Evolutionary conservation across 352 stramenopile species (phyloP).

Genomic region (Discostella stelligera): DNA sequence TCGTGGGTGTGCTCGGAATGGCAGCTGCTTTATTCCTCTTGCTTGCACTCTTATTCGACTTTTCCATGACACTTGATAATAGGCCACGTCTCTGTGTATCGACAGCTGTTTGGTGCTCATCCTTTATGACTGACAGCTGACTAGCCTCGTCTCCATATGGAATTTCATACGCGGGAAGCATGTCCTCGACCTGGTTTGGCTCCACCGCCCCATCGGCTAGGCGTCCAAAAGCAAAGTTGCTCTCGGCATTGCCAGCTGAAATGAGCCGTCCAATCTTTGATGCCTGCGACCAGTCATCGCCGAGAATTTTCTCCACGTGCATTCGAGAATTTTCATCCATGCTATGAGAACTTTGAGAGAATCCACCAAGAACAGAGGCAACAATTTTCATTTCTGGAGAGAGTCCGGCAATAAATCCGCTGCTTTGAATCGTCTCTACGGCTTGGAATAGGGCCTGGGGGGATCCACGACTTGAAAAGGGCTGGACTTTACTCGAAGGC

Average conservation of each 20-base stretch:
- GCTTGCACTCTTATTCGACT: slow-evolving; percentile 35
- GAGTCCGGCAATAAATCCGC: background rate
- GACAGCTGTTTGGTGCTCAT: background rate
- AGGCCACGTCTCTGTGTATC: slow-evolving; percentile 1
- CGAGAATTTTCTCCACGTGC: slow-evolving; percentile 64
- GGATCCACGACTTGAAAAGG: slow-evolving; percentile 7
- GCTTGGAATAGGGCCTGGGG: slow-evolving; percentile 5
- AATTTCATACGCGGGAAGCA: slow-evolving; percentile 21
- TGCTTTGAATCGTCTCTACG: slow-evolving; percentile 24
- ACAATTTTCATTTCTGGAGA: slow-evolving; percentile 30
- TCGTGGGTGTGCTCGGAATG: slow-evolving; percentile 26
- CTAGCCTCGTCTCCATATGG: slow-evolving; percentile 25
- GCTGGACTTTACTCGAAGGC: slow-evolving; percentile 1
- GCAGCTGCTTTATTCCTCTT: slow-evolving; percentile 24
- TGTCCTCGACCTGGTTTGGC: background rate
- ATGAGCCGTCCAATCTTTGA: slow-evolving; percentile 60
- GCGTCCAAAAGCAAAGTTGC: slow-evolving; percentile 22
- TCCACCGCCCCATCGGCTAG: background rate
- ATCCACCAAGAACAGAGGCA: slow-evolving; percentile 19
- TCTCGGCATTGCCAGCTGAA: slow-evolving; percentile 48
- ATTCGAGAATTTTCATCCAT: slow-evolving; percentile 46
- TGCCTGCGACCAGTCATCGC: slow-evolving; percentile 68
- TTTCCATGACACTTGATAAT: slow-evolving; percentile 40
- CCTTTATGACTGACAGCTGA: slow-evolving; percentile 40
- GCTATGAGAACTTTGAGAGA: slow-evolving; percentile 23